Base-by-base conservation (phyloP, 208 protist genomes). In the Phytomonas serpens region DNA sequence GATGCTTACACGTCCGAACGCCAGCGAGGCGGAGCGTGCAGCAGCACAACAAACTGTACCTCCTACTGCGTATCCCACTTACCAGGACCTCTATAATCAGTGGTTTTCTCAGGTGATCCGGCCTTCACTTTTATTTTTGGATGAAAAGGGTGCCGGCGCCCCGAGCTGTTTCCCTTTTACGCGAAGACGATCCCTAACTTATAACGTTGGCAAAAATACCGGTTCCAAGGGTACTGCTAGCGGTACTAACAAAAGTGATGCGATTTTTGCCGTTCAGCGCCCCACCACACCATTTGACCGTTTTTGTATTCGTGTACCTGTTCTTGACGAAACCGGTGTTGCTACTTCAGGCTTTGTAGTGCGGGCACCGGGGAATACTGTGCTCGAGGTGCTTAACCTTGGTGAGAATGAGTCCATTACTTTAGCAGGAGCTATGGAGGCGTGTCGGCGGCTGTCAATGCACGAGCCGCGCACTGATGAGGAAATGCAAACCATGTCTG, bases 361-460 rank as follows among this genome's bases (percentile, higher is more conserved):
- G 29, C 89, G 92, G 10, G 84, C 93, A 2, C 92, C 92, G 2
- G 92, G 92, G 38, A 97, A 97, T 74, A 93, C 81, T 19, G 81
- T 88, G 62, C 76, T 97, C 69, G 86, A 92, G 78, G 81, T 88
- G 69, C 77, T 97, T 14, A 91, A 91, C 68, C 34, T 97, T 0
- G 82, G 81, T 52, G 85, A 92, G 51, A 97, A 97, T 77, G 52
- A 67, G 27, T 31, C 62, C 40, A 61, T 95, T 61, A 95, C 86
- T 6, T 34, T 87, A 27, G 51, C 61, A n/a, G 92, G 89, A 16
- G 86, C 76, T 23, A 61, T 70, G 11, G 89, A 92, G 80, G 86
- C 85, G 61, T 71, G 68, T n/a, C 87, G 90, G 57, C 77, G 84
- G 37, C 81, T 95, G 61, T 57, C 68, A 30, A 68, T 95, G 67